phyloP scores from a whole-genome alignment of 2,329 filamentous ascomycete species.

The Cordyceps cicadae region DNA sequence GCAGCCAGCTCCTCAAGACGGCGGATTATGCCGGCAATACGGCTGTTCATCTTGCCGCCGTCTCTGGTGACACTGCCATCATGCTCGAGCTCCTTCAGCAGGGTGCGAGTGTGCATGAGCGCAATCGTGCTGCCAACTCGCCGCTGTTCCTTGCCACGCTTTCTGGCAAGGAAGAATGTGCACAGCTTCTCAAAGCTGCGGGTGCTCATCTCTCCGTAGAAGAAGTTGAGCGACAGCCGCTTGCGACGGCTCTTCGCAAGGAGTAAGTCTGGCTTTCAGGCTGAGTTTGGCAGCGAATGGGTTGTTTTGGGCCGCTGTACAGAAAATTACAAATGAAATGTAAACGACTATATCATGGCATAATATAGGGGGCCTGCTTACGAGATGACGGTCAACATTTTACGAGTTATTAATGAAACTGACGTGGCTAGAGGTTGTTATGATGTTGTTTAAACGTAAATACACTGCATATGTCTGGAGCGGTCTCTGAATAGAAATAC shows the following conservation, averaged over 20 bases:
- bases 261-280: not conserved
- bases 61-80: slow-evolving; percentile 45
- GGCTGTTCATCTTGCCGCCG: slow-evolving; percentile 49
- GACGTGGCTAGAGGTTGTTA: too few species aligned
- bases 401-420: too few species aligned
- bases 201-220: slow-evolving; percentile 49
- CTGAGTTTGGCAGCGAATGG: not conserved
- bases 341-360: not conserved
- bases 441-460: too few species aligned
- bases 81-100: slow-evolving; percentile 49
- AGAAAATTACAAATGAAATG: not conserved
- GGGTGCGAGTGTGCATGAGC: slow-evolving; percentile 58
- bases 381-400: not conserved
- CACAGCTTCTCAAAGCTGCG: slow-evolving; percentile 46
- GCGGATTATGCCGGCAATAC: slow-evolving; percentile 79
- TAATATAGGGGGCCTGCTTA: not conserved
- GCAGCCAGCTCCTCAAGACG: slow-evolving; percentile 59
- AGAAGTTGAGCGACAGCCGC: slow-evolving; percentile 26
- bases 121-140: slow-evolving; percentile 58
- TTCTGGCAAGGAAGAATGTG: slow-evolving; percentile 45
- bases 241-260: not conserved
- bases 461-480: too few species aligned
- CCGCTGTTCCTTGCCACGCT: slow-evolving; percentile 56
- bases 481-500: too few species aligned
- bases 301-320: not conserved